A percentile compares a stretch with the other conserved stretches of the same genome.
phyloP scores from a whole-genome alignment of 129 eudicot genomes.

The Flaveria brownii region DNA sequence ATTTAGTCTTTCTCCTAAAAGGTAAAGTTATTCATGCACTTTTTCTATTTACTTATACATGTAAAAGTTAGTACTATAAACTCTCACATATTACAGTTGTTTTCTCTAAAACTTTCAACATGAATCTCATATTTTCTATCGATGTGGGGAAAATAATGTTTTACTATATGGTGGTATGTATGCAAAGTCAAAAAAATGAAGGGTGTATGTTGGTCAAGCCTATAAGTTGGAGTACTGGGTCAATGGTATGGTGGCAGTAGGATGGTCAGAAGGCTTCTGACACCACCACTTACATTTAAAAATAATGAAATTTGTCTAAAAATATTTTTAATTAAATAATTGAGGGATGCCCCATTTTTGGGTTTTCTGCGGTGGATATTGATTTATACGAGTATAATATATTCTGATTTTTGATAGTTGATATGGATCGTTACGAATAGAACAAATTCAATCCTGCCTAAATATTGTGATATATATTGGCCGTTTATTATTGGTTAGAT shows the following conservation, averaged over 20 bases:
- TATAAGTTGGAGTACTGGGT: constrained; percentile 24
- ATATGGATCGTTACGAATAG: neutral
- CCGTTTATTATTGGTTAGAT: neutral
- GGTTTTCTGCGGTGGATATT: neutral
- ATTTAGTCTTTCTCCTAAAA: no score
- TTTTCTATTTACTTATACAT: neutral
- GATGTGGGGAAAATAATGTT: neutral
- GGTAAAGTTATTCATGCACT: no score
- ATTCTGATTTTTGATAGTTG: neutral
- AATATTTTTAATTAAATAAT: neutral
- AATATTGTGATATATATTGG: neutral
- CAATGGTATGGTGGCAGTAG: constrained; percentile 27
- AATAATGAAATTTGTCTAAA: constrained; percentile 14
- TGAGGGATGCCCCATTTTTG: neutral
- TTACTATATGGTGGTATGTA: neutral
- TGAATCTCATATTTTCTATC: neutral
- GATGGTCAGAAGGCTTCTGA: constrained; percentile 33
- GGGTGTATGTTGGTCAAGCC: constrained; percentile 13
- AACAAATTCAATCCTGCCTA: neutral
- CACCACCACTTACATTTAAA: constrained; percentile 31
- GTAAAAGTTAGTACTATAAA: neutral
- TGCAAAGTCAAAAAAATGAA: neutral
- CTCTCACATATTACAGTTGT: neutral
- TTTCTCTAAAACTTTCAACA: neutral
- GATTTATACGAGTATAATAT: neutral